Percentiles rank a stretch among this genome's conserved stretches.
Evolutionary conservation across 306 rosid species (phyloP).

Genomic region (Sophora flavescens): DNA sequence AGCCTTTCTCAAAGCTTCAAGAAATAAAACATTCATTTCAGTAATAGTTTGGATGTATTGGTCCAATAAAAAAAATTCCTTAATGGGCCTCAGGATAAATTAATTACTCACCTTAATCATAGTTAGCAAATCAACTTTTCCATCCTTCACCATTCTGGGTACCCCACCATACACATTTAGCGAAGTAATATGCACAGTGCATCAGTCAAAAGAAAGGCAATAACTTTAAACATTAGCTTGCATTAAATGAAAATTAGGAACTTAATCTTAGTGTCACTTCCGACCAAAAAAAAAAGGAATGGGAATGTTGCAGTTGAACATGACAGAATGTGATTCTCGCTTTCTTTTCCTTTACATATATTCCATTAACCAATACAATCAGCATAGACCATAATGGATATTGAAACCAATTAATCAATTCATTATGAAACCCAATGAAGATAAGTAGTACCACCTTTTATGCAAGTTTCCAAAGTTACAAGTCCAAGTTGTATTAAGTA

Average conservation of each 20-base stretch:
- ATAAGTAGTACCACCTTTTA: constrained; percentile 31
- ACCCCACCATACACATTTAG: not conserved
- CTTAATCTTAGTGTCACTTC: constrained; percentile 38
- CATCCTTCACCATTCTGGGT: not conserved
- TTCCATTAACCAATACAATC: constrained; percentile 25
- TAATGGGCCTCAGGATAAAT: constrained; percentile 5
- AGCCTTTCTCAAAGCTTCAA: no score
- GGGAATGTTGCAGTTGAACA: constrained; percentile 49
- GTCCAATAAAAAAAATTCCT: constrained; percentile 12
- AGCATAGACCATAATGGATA: constrained; percentile 10
- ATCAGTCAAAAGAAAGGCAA: not conserved
- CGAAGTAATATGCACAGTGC: constrained; percentile 18
- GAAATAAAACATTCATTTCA: no score
- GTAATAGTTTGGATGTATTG: not conserved
- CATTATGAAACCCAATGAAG: constrained; percentile 24
- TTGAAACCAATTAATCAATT: not conserved
- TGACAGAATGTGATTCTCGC: constrained; percentile 44
- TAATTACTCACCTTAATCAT: not conserved
- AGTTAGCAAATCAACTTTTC: not conserved
- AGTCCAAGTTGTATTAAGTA: constrained; percentile 10
- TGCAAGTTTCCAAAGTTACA: constrained; percentile 43
- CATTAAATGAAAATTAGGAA: constrained; percentile 30
- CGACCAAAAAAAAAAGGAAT: constrained; percentile 38
- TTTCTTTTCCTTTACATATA: constrained; percentile 37
- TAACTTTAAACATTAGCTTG: not conserved